Percentiles rank a stretch among this genome's conserved stretches.
phyloP scores from a whole-genome alignment of 1,284 basidiomycete species.

The Pholiota adiposa region DNA sequence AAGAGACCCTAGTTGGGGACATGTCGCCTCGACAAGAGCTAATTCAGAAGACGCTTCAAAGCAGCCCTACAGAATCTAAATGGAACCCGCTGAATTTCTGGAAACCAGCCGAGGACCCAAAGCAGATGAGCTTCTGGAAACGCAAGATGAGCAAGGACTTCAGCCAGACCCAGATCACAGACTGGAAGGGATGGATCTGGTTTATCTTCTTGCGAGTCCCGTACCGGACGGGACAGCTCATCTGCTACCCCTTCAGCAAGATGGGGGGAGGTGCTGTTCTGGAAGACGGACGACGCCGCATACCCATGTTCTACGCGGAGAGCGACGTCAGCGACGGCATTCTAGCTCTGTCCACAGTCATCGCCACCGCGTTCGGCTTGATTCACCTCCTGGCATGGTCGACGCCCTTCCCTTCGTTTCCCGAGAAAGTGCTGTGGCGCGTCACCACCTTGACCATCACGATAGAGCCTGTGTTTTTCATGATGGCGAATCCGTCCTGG shows the following conservation, averaged over 20 bases:
- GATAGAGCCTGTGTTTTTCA: not conserved
- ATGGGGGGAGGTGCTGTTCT: not conserved
- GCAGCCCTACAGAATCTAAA: not conserved
- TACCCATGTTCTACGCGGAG: not conserved
- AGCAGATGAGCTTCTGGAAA: not conserved
- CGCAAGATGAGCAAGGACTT: not conserved
- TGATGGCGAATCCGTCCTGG: not conserved
- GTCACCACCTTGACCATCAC: constrained; percentile 8
- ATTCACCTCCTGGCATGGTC: constrained; percentile 23
- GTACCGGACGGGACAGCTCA: not conserved
- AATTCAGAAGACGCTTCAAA: not conserved
- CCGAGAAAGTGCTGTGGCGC: constrained; percentile 21
- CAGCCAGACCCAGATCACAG: not conserved
- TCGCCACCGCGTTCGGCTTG: constrained; percentile 11
- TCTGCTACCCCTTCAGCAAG: not conserved
- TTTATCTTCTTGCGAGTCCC: not conserved
- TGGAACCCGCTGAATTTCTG: not conserved
- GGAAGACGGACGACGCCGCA: not conserved
- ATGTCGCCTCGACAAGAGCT: not conserved
- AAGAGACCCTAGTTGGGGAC: not conserved
- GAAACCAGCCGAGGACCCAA: not conserved
- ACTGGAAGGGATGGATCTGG: not conserved
- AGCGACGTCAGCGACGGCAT: not conserved
- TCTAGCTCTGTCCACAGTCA: not conserved
- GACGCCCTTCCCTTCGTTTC: constrained; percentile 14